Evolutionary conservation across 2,329 filamentous ascomycete genomes (phyloP), one percentile per base, ranked within the genome.

Genomic region (Fusarium praegraminearum): DNA sequence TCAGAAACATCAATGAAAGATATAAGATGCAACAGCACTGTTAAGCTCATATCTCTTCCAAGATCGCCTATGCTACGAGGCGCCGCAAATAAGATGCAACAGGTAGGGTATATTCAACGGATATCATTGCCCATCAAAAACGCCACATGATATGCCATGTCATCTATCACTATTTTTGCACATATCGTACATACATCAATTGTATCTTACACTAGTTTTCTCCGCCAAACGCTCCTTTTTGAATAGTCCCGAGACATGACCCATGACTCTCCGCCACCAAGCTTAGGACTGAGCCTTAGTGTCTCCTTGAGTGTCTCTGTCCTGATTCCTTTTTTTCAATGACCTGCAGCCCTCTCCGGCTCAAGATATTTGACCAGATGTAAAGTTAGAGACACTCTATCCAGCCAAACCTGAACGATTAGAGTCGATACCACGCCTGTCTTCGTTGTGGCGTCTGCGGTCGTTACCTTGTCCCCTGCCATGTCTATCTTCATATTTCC

Each of bases 181-280:
- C 43, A 41, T 62, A 55, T 69, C 43, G 20, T 69, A 62, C 59
- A 69, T 26, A 30, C 38, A 32, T 40, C 22, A 49, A 9, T 28
- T 50, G 45, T 44, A 9, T 68, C 51, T 43, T 61, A 68, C 54
- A 70, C 47, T 26, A 36, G 30, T 51, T 22, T 36, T 36, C 11
- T 22, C 20, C 32, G n/a, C 22, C 24, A 20, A 11, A 45, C 12
- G 16, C 32, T 32, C 28, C 18, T 33, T 24, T 24, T 26, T 22
- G 30, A 15, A 18, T n/a, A 35, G 53, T 45, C 15, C 28, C 22
- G 30, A 12, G 18, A 15, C 24, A 16, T n/a, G 18, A 20, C 18
- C 30, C 7, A 62, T 16, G 16, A 20, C 30, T 26, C 13, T 60
- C 13, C 18, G 22, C 28, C 24, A 41, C 13, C 11, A 36, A 26